A percentile compares a stretch with the other conserved stretches of the same genome.
Evolutionary conservation across 306 rosid species (phyloP).

Genomic region (Trifolium fragiferum): DNA sequence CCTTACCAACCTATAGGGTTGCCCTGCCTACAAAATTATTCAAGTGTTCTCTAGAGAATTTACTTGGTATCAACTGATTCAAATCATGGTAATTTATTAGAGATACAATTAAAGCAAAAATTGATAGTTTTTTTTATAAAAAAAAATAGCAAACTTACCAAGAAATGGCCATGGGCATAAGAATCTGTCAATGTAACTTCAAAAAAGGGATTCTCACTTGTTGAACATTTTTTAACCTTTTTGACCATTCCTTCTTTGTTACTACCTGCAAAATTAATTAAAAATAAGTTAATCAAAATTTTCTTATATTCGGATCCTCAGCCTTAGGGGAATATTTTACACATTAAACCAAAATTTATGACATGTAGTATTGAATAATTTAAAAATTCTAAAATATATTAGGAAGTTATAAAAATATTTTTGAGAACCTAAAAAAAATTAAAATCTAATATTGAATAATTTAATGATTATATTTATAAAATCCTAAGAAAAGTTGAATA

Average conservation of each 20-base stretch:
- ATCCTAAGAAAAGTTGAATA: no score
- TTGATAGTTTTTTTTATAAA: background rate
- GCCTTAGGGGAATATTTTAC: no score
- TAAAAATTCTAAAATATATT: no score
- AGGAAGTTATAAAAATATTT: no score
- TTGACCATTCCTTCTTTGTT: background rate
- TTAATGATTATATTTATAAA: no score
- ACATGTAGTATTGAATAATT: no score
- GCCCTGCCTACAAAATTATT: background rate
- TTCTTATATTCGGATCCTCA: no score
- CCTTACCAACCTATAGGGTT: background rate
- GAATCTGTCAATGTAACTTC: background rate
- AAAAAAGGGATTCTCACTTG: background rate
- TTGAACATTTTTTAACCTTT: background rate
- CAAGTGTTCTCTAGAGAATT: constrained; percentile 9
- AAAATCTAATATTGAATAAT: no score
- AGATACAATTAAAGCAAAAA: background rate
- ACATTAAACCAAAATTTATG: no score
- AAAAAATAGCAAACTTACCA: background rate
- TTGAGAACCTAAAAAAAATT: no score
- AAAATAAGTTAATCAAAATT: no score
- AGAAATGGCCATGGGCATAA: background rate
- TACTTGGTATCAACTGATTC: background rate
- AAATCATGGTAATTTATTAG: background rate
- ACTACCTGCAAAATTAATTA: background rate